Evolutionary conservation across 257 asterid species (phyloP), one percentile per base, ranked within the genome.

Genomic region (Rubia yunnanensis): DNA sequence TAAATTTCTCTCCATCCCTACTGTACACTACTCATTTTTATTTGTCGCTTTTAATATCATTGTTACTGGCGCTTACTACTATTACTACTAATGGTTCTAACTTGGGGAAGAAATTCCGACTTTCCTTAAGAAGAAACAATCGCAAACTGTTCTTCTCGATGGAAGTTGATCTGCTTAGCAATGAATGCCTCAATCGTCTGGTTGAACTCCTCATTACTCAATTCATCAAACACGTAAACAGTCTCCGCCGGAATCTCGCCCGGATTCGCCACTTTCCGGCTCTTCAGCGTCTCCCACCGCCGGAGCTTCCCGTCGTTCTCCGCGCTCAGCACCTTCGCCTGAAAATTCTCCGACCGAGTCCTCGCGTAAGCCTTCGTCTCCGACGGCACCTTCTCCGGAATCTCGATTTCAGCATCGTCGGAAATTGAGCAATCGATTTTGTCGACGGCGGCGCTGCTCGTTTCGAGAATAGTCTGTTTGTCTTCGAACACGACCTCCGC

Each of bases 191-290:
- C 97, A 34, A 88, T 84, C 2, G 85, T 78, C 67, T 74, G 73
- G 64, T 84, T 87, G 73, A 91, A 91, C 76, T 88, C 97, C 78
- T 91, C 94, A 73, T 81, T 83, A 64, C 91, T 90, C 83, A 90
- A 23, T 41, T 78, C 71, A 55, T 82, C 88, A 72, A 79, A 83
- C 58, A 71, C 38, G 70, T 70, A 78, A 50, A 17, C 78, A 20
- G 70, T 67, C 31, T 77, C 74, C 70, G 63, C 80, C 28, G 67
- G 65, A 49, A 56, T 59, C 66, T 72, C 70, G 49, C 77, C 86
- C 18, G 80, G 77, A 58, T 78, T 62, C 36, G 36, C 53, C 1
- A 69, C 74, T 52, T 72, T 68, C 77, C 74, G 69, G 73, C 58
- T 71, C 64, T 50, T 71, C 75, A 74, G 81, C 30, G 87, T 77